phyloP scores from a whole-genome alignment of 768 basidiomycete species.

The Leccinellum albellum region DNA sequence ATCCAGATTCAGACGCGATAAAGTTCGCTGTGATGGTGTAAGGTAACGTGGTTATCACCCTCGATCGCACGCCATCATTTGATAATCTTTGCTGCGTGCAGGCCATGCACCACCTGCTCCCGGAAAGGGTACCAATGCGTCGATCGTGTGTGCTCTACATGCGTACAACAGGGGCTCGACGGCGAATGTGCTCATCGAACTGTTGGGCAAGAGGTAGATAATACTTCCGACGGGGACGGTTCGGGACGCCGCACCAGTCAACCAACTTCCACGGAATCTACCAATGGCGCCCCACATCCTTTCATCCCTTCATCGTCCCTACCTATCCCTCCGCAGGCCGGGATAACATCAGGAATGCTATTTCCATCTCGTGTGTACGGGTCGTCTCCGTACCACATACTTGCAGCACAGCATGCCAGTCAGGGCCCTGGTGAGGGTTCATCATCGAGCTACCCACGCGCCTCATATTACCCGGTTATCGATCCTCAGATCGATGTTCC shows the following conservation, averaged over 20 bases:
- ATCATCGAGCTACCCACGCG: slow-evolving; percentile 24
- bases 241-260: slow-evolving; percentile 3
- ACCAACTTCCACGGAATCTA: slow-evolving; percentile 1
- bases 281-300: slow-evolving; percentile 4
- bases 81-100: slow-evolving; percentile 20
- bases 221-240: slow-evolving; percentile 24
- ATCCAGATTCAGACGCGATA: slow-evolving; percentile 47
- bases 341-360: slow-evolving; percentile 15
- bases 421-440: slow-evolving; percentile 22
- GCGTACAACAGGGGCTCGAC: slow-evolving; percentile 41
- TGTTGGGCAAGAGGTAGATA: slow-evolving; percentile 18
- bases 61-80: background rate
- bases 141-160: slow-evolving; percentile 45
- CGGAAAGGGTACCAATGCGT: slow-evolving; percentile 52
- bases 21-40: slow-evolving; percentile 57
- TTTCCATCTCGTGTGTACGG: slow-evolving; percentile 28
- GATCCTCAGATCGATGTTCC: slow-evolving; percentile 35
- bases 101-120: slow-evolving; percentile 49
- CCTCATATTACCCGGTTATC: slow-evolving; percentile 38
- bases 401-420: slow-evolving; percentile 19
- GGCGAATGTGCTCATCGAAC: slow-evolving; percentile 44
- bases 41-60: slow-evolving; percentile 35
- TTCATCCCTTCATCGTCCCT: slow-evolving; percentile 15
- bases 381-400: slow-evolving; percentile 27
- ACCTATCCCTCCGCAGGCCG: slow-evolving; percentile 15